Evolutionary conservation across 352 stramenopile genomes (phyloP).

Genomic region (Globisporangium irregulare): DNA sequence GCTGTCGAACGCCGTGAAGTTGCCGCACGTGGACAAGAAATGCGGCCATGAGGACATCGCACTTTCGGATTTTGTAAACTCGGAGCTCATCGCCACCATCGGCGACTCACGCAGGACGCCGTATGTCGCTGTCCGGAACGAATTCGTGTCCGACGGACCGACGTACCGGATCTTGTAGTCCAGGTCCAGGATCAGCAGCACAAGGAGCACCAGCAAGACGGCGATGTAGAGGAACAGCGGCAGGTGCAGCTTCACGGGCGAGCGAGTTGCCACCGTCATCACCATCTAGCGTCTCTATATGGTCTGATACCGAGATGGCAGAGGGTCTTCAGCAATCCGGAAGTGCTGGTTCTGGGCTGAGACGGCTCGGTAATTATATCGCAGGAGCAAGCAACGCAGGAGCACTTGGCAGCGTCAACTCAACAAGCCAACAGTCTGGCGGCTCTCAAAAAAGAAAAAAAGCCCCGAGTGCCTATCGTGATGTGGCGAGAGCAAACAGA

Average conservation of each 20-base stretch:
- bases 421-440: background rate
- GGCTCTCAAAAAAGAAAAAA: background rate
- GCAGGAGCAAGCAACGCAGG: background rate
- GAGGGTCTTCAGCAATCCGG: background rate
- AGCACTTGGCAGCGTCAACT: background rate
- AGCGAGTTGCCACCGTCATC: background rate
- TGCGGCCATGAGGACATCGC: slow-evolving; percentile 18
- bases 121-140: slow-evolving; percentile 12
- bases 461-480: background rate
- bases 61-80: background rate
- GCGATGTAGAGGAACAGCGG: slow-evolving; percentile 3
- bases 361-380: background rate
- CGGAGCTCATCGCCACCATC: background rate
- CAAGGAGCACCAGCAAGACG: slow-evolving; percentile 4
- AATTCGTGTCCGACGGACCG: slow-evolving; percentile 4
- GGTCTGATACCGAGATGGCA: background rate
- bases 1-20: slow-evolving; percentile 19
- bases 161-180: slow-evolving; percentile 13
- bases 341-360: background rate
- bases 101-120: slow-evolving; percentile 6
- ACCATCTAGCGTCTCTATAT: background rate
- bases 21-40: slow-evolving; percentile 20
- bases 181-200: slow-evolving; percentile 11
- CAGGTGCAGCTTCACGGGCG: slow-evolving; percentile 7
- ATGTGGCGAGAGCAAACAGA: background rate